Evolutionary conservation across 768 basidiomycete species (phyloP).

Genomic region (Pleurotus salmoneostramineus): DNA sequence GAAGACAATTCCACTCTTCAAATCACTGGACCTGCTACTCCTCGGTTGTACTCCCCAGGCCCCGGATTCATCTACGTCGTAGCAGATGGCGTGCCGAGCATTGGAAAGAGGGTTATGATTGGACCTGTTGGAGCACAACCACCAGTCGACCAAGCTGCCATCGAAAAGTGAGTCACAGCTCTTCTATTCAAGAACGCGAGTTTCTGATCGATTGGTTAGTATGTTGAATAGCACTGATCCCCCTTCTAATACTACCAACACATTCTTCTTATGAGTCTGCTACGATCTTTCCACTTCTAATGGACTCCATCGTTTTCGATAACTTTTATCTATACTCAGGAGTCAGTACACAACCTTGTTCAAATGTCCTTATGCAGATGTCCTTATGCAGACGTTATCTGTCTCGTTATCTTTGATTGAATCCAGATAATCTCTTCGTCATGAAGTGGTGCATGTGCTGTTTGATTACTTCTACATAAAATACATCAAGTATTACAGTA

Average conservation of each 20-base stretch:
- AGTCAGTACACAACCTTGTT: no score
- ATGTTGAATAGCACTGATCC: background rate
- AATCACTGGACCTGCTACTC: constrained; percentile 30
- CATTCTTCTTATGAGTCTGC: background rate
- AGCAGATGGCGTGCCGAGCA: constrained; percentile 28
- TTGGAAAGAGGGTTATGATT: constrained; percentile 26
- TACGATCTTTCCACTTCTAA: no score
- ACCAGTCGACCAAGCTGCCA: constrained; percentile 22
- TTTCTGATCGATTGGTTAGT: background rate
- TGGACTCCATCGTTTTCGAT: no score
- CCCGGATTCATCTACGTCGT: constrained; percentile 31
- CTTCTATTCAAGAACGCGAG: no score
- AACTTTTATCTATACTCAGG: no score
- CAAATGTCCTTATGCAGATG: no score
- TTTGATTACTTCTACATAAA: no score
- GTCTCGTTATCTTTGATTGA: no score
- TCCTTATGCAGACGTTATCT: no score
- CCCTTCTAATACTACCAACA: background rate
- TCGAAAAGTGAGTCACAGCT: background rate
- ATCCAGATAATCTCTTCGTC: no score
- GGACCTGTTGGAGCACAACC: constrained; percentile 29
- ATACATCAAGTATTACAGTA: no score
- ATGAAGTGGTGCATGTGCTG: no score
- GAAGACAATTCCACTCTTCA: constrained; percentile 25
- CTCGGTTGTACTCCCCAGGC: constrained; percentile 35